Evolutionary conservation across 164 flowering plant genomes (phyloP).

Genomic region (Sextonia rubra): DNA sequence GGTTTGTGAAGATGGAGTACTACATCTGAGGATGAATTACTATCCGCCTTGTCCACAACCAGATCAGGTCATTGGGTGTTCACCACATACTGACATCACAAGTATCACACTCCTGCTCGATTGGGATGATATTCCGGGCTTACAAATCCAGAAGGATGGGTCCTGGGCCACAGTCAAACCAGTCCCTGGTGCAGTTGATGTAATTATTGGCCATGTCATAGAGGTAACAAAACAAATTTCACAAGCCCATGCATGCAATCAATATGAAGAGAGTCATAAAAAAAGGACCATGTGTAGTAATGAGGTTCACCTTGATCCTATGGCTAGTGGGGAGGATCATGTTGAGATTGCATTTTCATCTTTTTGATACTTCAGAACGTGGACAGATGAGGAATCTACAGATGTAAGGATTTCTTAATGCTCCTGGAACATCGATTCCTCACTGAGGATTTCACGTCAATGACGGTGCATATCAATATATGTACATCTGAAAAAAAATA

Average conservation of each 20-base stretch:
- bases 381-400: no score
- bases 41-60: constrained; percentile 11
- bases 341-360: not conserved
- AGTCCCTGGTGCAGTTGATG: not conserved
- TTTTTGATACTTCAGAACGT: no score
- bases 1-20: not conserved
- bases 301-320: not conserved
- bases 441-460: no score
- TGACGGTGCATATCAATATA: no score
- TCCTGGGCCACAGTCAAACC: constrained; percentile 6
- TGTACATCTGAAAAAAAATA: no score
- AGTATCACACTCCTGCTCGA: constrained; percentile 7
- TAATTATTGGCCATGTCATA: not conserved
- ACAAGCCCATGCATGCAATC: not conserved
- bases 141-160: constrained; percentile 4
- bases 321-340: not conserved
- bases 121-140: constrained; percentile 3
- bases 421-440: no score
- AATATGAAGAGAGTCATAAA: no score
- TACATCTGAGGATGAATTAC: constrained; percentile 1
- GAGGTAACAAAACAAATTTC: not conserved
- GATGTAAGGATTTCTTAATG: no score
- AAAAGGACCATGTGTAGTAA: no score
- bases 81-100: constrained; percentile 1
- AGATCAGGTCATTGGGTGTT: constrained; percentile 1